Evolutionary conservation across 768 basidiomycete genomes (phyloP).

Genomic region (Chlorophyllum brunneum): DNA sequence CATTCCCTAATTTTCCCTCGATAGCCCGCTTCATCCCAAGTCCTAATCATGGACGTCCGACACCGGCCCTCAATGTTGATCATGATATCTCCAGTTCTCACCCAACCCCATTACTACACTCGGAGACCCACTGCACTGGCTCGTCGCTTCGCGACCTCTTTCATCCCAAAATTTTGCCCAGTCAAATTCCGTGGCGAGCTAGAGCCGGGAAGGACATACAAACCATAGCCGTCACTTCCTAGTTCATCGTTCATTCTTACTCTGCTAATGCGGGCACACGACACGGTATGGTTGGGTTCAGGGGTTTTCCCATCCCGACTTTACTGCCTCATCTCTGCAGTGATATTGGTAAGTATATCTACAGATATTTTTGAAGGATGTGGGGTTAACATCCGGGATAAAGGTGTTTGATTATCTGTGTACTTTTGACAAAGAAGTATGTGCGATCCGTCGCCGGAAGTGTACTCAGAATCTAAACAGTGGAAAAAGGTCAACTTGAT

Average conservation of each 20-base stretch:
- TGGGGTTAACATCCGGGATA: not conserved
- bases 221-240: too few relatives aligned
- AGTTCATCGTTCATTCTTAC: not conserved
- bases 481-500: slow-evolving; percentile 21
- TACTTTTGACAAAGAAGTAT: slow-evolving; percentile 1
- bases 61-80: too few relatives aligned
- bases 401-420: slow-evolving; percentile 1
- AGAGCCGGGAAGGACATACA: too few relatives aligned
- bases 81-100: too few relatives aligned
- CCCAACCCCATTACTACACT: too few relatives aligned
- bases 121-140: too few relatives aligned
- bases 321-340: not conserved
- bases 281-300: not conserved
- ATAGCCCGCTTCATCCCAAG: too few relatives aligned
- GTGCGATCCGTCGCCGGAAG: not conserved
- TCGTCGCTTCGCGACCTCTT: too few relatives aligned
- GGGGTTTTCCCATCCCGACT: not conserved
- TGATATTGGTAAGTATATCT: not conserved
- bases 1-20: too few relatives aligned
- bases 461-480: not conserved
- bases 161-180: too few relatives aligned
- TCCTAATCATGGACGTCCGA: too few relatives aligned
- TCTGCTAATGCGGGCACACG: not conserved
- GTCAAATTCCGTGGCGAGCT: too few relatives aligned
- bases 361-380: not conserved